phyloP scores from a whole-genome alignment of 371 early-diverging fungal genomes.

The Syncephalastrum sp. region DNA sequence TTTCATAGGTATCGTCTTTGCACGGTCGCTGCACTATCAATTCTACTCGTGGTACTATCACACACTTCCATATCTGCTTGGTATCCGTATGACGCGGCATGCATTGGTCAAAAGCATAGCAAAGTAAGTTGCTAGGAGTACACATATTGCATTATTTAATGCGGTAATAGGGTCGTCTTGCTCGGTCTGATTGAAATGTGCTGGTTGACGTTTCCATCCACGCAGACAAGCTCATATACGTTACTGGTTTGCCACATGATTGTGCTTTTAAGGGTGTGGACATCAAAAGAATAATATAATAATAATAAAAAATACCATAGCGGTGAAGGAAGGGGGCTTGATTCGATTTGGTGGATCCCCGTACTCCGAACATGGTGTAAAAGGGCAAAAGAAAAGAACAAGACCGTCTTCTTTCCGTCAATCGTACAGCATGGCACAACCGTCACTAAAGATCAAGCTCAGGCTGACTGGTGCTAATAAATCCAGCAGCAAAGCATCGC shows the following conservation, averaged over 20 bases:
- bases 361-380: no score
- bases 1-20: slow-evolving; percentile 85
- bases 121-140: no score
- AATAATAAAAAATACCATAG: no score
- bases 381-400: no score
- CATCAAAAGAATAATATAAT: no score
- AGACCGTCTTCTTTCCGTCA: background rate
- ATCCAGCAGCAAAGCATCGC: slow-evolving; percentile 11
- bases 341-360: no score
- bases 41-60: slow-evolving; percentile 95
- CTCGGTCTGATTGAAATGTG: slow-evolving; percentile 44
- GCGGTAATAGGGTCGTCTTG: slow-evolving; percentile 26
- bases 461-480: slow-evolving; percentile 19
- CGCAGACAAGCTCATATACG: slow-evolving; percentile 33
- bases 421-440: slow-evolving; percentile 21
- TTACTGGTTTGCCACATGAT: slow-evolving; percentile 38
- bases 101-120: background rate
- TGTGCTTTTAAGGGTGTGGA: slow-evolving; percentile 13
- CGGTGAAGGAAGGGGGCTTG: no score
- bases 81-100: slow-evolving; percentile 30
- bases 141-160: background rate
- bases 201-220: slow-evolving; percentile 52
- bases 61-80: slow-evolving; percentile 78
- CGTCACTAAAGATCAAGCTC: slow-evolving; percentile 37
- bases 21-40: slow-evolving; percentile 91